phyloP scores from a whole-genome alignment of 768 basidiomycete species.

The Tricholoma terreum region DNA sequence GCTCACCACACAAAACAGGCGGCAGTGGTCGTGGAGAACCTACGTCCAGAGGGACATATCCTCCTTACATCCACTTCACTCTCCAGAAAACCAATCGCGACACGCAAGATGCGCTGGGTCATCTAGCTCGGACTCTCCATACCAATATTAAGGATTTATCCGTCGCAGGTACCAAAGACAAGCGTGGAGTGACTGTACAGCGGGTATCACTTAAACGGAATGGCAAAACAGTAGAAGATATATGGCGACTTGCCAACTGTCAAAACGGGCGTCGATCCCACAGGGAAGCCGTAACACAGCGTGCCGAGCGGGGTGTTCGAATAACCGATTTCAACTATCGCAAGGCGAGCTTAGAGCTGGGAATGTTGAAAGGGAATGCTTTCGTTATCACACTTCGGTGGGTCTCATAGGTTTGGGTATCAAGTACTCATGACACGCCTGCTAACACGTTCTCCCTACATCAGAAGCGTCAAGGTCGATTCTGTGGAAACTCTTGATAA shows the following conservation, averaged over 20 bases:
- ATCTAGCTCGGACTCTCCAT: slow-evolving; percentile 77
- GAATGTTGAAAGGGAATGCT: slow-evolving; percentile 94
- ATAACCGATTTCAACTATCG: slow-evolving; percentile 87
- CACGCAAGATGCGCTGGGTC: slow-evolving; percentile 87
- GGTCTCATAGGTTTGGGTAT: slow-evolving; percentile 10
- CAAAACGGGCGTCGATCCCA: slow-evolving; percentile 53
- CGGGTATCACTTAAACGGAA: slow-evolving; percentile 78
- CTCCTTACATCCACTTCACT: slow-evolving; percentile 93
- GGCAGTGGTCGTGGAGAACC: slow-evolving; percentile 36
- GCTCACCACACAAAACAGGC: background rate
- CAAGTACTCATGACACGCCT: background rate
- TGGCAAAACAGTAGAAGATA: slow-evolving; percentile 73
- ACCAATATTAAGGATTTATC: slow-evolving; percentile 77
- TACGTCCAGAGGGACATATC: slow-evolving; percentile 60
- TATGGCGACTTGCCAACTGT: slow-evolving; percentile 83
- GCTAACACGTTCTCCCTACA: background rate
- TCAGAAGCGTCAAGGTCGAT: slow-evolving; percentile 82
- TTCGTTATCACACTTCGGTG: slow-evolving; percentile 94
- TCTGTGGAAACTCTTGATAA: slow-evolving; percentile 69
- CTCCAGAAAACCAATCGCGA: slow-evolving; percentile 97
- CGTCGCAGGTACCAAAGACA: slow-evolving; percentile 97
- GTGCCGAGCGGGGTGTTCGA: slow-evolving; percentile 87
- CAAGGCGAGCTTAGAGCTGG: slow-evolving; percentile 80
- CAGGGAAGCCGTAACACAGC: slow-evolving; percentile 57
- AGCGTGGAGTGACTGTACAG: slow-evolving; percentile 94